Evolutionary conservation across 306 rosid species (phyloP), one percentile per base, ranked within the genome.

Genomic region (Prunus campanulata): DNA sequence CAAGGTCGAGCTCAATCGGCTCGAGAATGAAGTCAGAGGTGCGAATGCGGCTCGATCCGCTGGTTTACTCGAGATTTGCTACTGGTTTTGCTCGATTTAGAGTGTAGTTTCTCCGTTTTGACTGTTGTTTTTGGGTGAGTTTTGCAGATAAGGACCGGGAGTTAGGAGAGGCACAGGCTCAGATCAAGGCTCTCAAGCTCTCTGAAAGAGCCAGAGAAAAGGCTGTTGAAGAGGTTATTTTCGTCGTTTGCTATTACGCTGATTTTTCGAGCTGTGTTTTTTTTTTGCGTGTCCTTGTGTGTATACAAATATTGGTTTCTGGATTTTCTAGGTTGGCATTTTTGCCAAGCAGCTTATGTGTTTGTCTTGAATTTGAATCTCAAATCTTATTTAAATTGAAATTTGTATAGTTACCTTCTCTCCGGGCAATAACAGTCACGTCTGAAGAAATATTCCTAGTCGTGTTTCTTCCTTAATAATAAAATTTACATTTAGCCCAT

Each of bases 1-100:
- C 74, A 96, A 93, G 85, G 88, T 96, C 75, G 99, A 96, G 94
- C 99, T 96, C 75, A 96, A 91, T 91, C 93, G 99, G 74, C 93
- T 92, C 39, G 99, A 93, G 88, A 96, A 96, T 80, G 99, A 96
- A 85, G 98, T 96, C 76, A 88, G 93, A 96, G 99, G 99, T 96
- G 83, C 55, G 80, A 96, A 92, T 91, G 98, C 73, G 70, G 90
- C 73, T 92, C 93, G 98, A 96, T 93, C 98, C 81, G 83, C 48
- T 72, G 76, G 30, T 79, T 82, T 68, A 12, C 46, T 13, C 18
- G 77, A 78, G 79, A 77, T 88, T 92, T 70, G 71, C 8, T 59
- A 80, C 72, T 77, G 73, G 76, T 84, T 85, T 83, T 72, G 61
- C 77, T 82, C 55, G 85, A 47, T 47, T 74, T 13, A 0, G 6